Evolutionary conservation across 495 filamentous ascomycete genomes (phyloP), one percentile per base, ranked within the genome.

Genomic region (Amorphotheca resinae): DNA sequence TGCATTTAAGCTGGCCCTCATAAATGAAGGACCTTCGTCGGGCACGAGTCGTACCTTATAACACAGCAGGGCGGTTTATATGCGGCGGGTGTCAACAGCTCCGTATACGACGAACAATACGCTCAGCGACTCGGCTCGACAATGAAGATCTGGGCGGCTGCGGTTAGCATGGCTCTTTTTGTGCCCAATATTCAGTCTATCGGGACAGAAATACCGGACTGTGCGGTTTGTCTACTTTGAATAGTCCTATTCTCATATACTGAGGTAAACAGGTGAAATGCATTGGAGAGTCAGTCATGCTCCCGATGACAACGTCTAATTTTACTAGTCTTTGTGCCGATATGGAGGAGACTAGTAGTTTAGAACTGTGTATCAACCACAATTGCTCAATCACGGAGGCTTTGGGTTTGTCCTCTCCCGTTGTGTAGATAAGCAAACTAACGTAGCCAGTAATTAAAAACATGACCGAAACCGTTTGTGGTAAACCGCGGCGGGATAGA

Each of bases 361-460:
- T 46, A 22, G 20, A 32, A 41, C n/a, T 18, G 1, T 41, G 37
- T 23, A 26, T 46, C 22, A 41, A 20, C 34, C 8, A n/a, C 32
- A 33, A 9, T 6, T 46, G 26, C 17, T n/a, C n/a, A n/a, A n/a
- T n/a, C n/a, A n/a, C n/a, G n/a, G n/a, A n/a, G n/a, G n/a, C n/a
- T n/a, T n/a, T n/a, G n/a, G n/a, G n/a, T n/a, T n/a, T n/a, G n/a
- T n/a, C 2, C 1, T 18, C 22, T 15, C 31, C 11, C 12, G 4
- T 3, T 14, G 2, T 35, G 14, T 44, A 9, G 7, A n/a, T 1
- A 40, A 9, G 34, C 11, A 8, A 33, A 12, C 44, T 46, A 23
- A 46, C 18, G 17, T 33, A 11, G 22, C 11, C 15, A 46, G 44
- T 14, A 46, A 46, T 37, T 0, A 35, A 46, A 46, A 46, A 46